phyloP scores from a whole-genome alignment of 2,329 filamentous ascomycete species.

The Colletotrichum euphorbiae region DNA sequence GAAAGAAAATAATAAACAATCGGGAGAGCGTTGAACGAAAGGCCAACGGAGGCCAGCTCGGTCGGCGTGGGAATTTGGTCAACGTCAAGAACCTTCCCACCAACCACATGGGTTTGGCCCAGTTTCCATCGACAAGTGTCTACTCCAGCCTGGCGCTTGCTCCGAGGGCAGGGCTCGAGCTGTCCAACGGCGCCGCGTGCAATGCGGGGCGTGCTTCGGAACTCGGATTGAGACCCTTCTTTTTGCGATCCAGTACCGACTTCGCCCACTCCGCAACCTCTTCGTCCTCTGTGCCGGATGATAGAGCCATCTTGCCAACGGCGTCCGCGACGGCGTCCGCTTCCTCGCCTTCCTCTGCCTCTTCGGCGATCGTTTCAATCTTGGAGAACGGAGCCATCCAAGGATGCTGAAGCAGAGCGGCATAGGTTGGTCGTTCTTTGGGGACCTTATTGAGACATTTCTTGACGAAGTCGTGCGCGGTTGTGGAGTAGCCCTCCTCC shows the following conservation, averaged over 20 bases:
- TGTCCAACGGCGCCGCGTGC: slow-evolving; percentile 87
- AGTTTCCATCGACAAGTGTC: not conserved
- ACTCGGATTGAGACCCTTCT: slow-evolving; percentile 62
- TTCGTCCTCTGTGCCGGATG: slow-evolving; percentile 67
- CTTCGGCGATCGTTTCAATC: slow-evolving; percentile 79
- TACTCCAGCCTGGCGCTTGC: slow-evolving; percentile 7
- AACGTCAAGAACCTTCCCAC: slow-evolving; percentile 19
- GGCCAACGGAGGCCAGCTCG: slow-evolving; percentile 38
- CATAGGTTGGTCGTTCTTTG: slow-evolving; percentile 91
- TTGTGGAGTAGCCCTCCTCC: slow-evolving; percentile 78
- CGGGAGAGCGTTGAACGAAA: slow-evolving; percentile 3
- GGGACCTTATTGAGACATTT: slow-evolving; percentile 94
- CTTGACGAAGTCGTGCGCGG: slow-evolving; percentile 86
- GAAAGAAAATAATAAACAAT: slow-evolving; percentile 27
- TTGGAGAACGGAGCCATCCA: slow-evolving; percentile 85
- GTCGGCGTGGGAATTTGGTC: slow-evolving; percentile 28
- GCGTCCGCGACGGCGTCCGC: slow-evolving; percentile 57
- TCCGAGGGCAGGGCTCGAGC: slow-evolving; percentile 54
- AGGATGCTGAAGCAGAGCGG: slow-evolving; percentile 86
- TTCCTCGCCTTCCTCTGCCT: slow-evolving; percentile 71
- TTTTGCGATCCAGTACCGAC: slow-evolving; percentile 74
- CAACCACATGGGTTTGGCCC: slow-evolving; percentile 37
- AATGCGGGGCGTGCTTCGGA: slow-evolving; percentile 79
- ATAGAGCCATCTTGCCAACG: slow-evolving; percentile 58
- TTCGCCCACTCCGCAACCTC: slow-evolving; percentile 92